A percentile compares a stretch with the other conserved stretches of the same genome.
These are phyloP conservation scores for Blastocystis sp. DNA, from an alignment of 352 stramenopile species.

Conservation along the genomic window DNA sequence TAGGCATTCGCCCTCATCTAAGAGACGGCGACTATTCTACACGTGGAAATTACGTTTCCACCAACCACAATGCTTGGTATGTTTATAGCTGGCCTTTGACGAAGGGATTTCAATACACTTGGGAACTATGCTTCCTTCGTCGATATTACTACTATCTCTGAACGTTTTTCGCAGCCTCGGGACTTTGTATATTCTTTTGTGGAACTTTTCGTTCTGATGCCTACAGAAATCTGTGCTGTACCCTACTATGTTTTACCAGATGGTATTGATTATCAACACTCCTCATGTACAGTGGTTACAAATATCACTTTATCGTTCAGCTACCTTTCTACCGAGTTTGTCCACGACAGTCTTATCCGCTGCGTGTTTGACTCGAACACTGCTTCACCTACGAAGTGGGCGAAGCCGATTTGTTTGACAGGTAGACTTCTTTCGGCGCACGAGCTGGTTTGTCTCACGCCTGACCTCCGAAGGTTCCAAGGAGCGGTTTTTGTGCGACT, in stretches of 20 bases:
- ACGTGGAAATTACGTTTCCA: not conserved
- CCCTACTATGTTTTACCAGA: not conserved
- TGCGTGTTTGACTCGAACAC: not conserved
- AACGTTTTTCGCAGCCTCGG: not conserved
- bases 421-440: not conserved
- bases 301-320: slow-evolving; percentile 1
- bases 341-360: not conserved
- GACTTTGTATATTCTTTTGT: not conserved
- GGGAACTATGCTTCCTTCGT: not conserved
- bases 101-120: not conserved
- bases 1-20: slow-evolving; percentile 28
- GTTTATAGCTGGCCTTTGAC: not conserved
- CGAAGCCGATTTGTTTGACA: not conserved
- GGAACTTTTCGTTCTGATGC: not conserved
- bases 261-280: not conserved
- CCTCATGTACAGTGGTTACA: not conserved
- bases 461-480: not conserved
- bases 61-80: not conserved
- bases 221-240: slow-evolving; percentile 5
- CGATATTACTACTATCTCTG: not conserved
- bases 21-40: not conserved
- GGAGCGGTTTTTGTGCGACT: not conserved
- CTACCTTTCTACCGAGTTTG: not conserved
- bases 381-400: not conserved
- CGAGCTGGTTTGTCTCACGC: not conserved